Evolutionary conservation across 139 green algal genomes (phyloP).

Genomic region (Chlamydomonas applanata): DNA sequence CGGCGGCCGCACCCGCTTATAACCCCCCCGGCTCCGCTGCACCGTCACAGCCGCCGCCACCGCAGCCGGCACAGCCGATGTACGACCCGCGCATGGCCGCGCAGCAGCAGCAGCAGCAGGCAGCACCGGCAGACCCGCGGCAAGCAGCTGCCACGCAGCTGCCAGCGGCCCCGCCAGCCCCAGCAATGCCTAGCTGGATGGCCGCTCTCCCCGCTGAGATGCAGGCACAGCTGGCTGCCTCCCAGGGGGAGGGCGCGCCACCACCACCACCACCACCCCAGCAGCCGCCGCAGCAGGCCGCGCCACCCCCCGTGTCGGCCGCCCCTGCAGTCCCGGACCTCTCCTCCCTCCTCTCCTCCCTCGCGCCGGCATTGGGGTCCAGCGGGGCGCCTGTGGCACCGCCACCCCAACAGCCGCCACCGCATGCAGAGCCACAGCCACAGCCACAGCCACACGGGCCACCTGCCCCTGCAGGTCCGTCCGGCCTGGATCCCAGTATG

Average conservation of each 20-base stretch:
- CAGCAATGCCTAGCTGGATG: background rate
- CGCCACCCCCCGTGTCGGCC: too few relatives aligned
- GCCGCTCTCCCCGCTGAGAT: background rate
- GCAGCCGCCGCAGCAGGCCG: too few relatives aligned
- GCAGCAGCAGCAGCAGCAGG: background rate
- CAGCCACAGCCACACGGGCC: background rate
- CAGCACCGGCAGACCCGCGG: background rate
- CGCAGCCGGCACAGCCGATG: background rate
- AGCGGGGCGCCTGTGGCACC: background rate
- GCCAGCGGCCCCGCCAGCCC: too few relatives aligned
- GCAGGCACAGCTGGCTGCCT: constrained; percentile 11
- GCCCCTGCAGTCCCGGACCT: background rate
- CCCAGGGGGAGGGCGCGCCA: background rate
- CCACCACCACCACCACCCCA: too few relatives aligned
- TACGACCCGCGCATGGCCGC: background rate
- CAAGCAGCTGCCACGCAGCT: background rate
- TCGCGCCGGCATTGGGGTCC: background rate
- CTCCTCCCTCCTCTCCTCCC: background rate
- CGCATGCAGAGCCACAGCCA: background rate
- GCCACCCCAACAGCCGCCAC: background rate
- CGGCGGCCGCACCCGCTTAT: background rate
- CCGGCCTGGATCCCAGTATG: too few relatives aligned
- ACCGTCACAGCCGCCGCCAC: background rate
- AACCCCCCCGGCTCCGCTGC: background rate
- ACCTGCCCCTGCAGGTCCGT: background rate